Conservation (phyloP, 2,329 filamentous ascomycete genomes). For the Tolypocladium album region DNA sequence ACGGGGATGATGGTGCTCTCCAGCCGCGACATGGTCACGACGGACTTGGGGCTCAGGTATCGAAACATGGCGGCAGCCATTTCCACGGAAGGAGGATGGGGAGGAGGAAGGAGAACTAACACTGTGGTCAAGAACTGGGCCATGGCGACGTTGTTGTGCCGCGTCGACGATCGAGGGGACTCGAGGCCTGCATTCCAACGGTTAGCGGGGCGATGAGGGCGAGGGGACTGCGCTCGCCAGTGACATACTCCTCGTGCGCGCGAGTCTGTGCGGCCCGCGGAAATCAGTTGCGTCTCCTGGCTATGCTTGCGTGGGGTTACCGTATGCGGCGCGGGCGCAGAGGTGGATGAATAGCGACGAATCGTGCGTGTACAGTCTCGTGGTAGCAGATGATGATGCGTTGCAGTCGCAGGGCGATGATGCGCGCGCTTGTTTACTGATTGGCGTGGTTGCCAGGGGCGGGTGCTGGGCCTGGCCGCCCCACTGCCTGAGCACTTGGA, state of each 20-base stretch:
- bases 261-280: not conserved
- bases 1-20: constrained; percentile 20
- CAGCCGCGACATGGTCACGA: constrained; percentile 18
- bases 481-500: not conserved
- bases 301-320: not conserved
- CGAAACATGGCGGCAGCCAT: constrained; percentile 13
- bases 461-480: not conserved
- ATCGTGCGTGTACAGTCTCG: not conserved
- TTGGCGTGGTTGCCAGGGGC: constrained; percentile 20
- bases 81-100: constrained; percentile 1
- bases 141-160: constrained; percentile 16
- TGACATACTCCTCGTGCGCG: not conserved
- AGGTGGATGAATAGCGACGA: not conserved
- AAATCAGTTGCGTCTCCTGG: not conserved
- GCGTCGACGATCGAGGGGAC: constrained; percentile 5
- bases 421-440: constrained; percentile 15
- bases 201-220: constrained; percentile 28
- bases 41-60: constrained; percentile 21
- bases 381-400: not conserved
- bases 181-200: constrained; percentile 23
- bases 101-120: constrained; percentile 19
- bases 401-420: not conserved
- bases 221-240: not conserved
- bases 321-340: not conserved
- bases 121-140: constrained; percentile 32